phyloP scores from a whole-genome alignment of 371 early-diverging fungal species.

The Mortierella sp. region DNA sequence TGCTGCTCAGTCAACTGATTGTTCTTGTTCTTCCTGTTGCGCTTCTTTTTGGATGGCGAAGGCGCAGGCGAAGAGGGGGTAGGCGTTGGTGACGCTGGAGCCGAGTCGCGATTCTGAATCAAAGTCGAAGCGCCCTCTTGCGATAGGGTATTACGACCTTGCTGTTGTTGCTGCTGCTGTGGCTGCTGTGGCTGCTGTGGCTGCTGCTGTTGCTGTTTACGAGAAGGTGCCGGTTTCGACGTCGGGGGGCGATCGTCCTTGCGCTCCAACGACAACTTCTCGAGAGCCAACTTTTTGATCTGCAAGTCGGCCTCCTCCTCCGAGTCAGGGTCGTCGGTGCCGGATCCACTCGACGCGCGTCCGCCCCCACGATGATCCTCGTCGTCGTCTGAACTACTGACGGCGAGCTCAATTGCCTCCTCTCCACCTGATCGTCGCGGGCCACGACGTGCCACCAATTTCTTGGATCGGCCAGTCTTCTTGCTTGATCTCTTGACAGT shows the following conservation, averaged over 20 bases:
- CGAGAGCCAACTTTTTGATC: constrained; percentile 44
- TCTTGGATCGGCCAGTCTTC: constrained; percentile 39
- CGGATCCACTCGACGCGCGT: constrained; percentile 35
- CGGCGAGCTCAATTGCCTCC: constrained; percentile 41
- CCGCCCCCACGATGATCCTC: constrained; percentile 18
- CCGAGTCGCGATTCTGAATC: constrained; percentile 32
- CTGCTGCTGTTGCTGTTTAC: constrained; percentile 21
- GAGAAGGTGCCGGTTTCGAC: constrained; percentile 23
- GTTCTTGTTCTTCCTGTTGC: constrained; percentile 34
- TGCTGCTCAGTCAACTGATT: constrained; percentile 17
- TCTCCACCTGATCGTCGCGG: constrained; percentile 43
- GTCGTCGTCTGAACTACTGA: constrained; percentile 56
- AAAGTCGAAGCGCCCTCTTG: constrained; percentile 23
- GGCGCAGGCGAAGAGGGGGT: constrained; percentile 30
- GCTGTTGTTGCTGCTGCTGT: constrained; percentile 14
- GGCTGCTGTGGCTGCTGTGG: constrained; percentile 13
- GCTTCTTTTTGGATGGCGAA: constrained; percentile 36
- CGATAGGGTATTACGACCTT: constrained; percentile 19
- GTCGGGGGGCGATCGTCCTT: constrained; percentile 21
- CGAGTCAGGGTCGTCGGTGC: constrained; percentile 47
- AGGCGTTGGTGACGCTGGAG: constrained; percentile 45
- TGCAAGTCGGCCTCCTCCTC: constrained; percentile 53
- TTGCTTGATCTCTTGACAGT: constrained; percentile 25
- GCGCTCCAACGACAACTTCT: constrained; percentile 50
- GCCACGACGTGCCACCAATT: constrained; percentile 49